These are phyloP conservation scores for Fragaria ananassa DNA, from an alignment of 306 rosid species.

Conservation along the genomic window DNA sequence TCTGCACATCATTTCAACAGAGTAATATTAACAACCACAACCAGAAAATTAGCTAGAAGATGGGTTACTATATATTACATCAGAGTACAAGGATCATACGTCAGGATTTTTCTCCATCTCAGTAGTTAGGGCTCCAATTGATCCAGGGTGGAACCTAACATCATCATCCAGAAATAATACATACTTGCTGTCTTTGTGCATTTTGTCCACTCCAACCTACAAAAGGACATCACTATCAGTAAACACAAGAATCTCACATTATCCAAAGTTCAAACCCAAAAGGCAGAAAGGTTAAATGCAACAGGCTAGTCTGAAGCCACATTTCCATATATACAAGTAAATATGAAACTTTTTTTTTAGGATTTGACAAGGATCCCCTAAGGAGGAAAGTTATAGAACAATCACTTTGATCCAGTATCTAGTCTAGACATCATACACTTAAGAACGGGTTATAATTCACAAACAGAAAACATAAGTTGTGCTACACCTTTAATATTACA, in stretches of 20 bases:
- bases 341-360: not conserved
- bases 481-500: conserved; percentile 10
- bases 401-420: conserved; percentile 13
- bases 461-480: not conserved
- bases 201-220: conserved; percentile 90
- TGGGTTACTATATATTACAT: not conserved
- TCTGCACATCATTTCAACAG: conserved; percentile 52
- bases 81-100: conserved; percentile 34
- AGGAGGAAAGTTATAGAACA: not conserved
- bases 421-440: not conserved
- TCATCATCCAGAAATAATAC: conserved; percentile 92
- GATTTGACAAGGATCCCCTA: conserved; percentile 3
- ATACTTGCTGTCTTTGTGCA: conserved; percentile 84
- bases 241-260: conserved; percentile 2
- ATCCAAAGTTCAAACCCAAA: not conserved
- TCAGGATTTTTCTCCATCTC: conserved; percentile 96
- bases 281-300: not conserved
- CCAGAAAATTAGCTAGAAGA: conserved; percentile 2
- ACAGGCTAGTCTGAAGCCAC: not conserved
- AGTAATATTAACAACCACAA: conserved; percentile 16
- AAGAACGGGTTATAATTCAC: not conserved
- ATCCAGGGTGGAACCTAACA: conserved; percentile 93
- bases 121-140: conserved; percentile 73
- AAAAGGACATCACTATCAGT: conserved; percentile 24
- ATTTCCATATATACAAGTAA: conserved; percentile 8